A percentile compares a stretch with the other conserved stretches of the same genome.
Evolutionary conservation across 2,329 filamentous ascomycete species (phyloP).

Genomic region (Aureobasidium sp.): DNA sequence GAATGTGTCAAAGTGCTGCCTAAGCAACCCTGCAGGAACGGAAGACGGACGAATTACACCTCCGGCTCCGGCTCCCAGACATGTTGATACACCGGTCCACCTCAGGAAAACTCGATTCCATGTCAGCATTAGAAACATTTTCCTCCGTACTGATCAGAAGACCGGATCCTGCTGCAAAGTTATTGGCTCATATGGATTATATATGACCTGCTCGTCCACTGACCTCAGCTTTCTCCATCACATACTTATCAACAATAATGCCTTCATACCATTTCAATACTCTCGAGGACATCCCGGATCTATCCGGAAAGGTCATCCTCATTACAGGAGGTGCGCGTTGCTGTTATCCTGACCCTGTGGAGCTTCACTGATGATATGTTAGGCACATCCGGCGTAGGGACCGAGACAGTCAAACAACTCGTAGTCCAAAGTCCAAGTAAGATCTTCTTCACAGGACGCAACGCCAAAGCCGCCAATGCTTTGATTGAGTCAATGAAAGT

Average conservation of each 20-base stretch:
- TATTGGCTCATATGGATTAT: no score
- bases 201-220: neutral
- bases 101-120: neutral
- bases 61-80: neutral
- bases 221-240: neutral
- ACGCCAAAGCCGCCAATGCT: conserved; percentile 44
- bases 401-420: conserved; percentile 49
- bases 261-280: conserved; percentile 25
- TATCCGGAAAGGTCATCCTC: conserved; percentile 33
- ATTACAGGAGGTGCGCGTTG: conserved; percentile 28
- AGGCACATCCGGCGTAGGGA: conserved; percentile 54
- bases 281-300: conserved; percentile 30
- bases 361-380: neutral
- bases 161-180: neutral
- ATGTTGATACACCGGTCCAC: neutral
- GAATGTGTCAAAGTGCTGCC: conserved; percentile 18
- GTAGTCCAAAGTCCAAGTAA: conserved; percentile 52
- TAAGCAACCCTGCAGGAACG: conserved; percentile 17
- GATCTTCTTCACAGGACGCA: conserved; percentile 60
- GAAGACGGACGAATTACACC: conserved; percentile 6
- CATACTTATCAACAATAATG: neutral
- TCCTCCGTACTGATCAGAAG: neutral
- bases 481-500: conserved; percentile 44
- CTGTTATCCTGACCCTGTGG: neutral
- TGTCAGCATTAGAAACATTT: neutral